Conservation (phyloP, 805 yeast species). For the Schizosaccharomyces lindneri region DNA sequence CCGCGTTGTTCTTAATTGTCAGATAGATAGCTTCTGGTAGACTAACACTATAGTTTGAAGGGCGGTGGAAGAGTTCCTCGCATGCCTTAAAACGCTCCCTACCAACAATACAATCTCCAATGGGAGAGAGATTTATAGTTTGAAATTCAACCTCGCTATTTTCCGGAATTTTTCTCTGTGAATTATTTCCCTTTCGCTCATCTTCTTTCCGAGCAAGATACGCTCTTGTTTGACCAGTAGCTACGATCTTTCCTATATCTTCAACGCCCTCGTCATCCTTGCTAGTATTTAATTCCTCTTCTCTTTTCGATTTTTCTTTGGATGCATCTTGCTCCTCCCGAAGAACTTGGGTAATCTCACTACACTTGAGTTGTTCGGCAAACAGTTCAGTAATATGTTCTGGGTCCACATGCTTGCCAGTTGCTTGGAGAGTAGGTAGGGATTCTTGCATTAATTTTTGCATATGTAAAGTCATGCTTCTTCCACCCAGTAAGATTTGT, state of each 20-base stretch:
- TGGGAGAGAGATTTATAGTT: neutral
- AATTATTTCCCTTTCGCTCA: neutral
- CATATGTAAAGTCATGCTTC: neutral
- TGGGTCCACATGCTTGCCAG: neutral
- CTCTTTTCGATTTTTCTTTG: neutral
- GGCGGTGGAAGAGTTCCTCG: neutral
- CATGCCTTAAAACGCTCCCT: neutral
- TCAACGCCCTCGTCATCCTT: neutral
- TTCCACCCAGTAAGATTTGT: neutral
- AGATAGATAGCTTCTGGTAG: neutral
- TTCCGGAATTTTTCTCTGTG: neutral
- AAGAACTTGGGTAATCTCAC: neutral
- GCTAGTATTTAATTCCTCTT: no score
- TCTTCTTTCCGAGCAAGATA: slow-evolving; percentile 1
- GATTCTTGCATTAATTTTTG: neutral
- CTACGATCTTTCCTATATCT: slow-evolving; percentile 1
- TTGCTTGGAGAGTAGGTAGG: neutral
- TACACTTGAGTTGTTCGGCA: neutral
- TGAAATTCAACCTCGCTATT: neutral
- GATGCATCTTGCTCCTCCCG: neutral
- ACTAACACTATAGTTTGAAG: neutral
- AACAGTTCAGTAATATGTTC: neutral
- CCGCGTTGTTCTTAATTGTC: neutral
- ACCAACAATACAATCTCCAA: neutral
- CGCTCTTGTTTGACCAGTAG: neutral